Evolutionary conservation across 2,329 filamentous ascomycete genomes (phyloP), one percentile per base, ranked within the genome.

Genomic region (Fusarium euwallaceae): DNA sequence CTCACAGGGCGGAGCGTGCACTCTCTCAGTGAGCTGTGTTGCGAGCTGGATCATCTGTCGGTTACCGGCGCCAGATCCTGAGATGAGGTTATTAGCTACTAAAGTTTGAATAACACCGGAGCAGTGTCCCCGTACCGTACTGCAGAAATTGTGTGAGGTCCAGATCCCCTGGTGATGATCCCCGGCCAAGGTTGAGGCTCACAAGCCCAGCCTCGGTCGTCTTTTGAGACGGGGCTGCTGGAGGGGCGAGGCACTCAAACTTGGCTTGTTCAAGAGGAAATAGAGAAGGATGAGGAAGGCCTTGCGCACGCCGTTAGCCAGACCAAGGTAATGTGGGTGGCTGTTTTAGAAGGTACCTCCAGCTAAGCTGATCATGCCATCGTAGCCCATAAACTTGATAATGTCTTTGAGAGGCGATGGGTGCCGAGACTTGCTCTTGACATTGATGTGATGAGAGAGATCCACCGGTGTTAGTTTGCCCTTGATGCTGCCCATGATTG

Each of bases 341-440:
- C 7, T 14, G 12, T 16, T 6, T 7, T n/a, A 32, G n/a, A 41
- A 27, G 27, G 59, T 58, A 80, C 80, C 80, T 71, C 80, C 80
- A 3, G 80, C 80, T 6, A 81, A 64, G 61, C 77, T 80, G 32
- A 82, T 78, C 81, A 82, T 82, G 16, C 79, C 80, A 65, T 82
- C 80, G n/a, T 76, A 72, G 1, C 65, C 76, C 80, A 81, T 82
- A n/a, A 75, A 81, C 63, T 78, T 78, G 66, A 82, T 77, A 24
- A 82, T 82, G 41, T 82, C 80, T 59, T 82, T 82, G 6, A 82
- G 69, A 1, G 81, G 81, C 8, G 78, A 80, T 0, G 79, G 79
- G 59, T 81, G 80, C 0, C 81, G 68, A 24, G 80, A 71, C 32
- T 74, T 78, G 68, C 78, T 80, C 58, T 78, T 76, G 12, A 63